Conservation (phyloP, 305 asterid genomes). For the Plantago lanceolata region DNA sequence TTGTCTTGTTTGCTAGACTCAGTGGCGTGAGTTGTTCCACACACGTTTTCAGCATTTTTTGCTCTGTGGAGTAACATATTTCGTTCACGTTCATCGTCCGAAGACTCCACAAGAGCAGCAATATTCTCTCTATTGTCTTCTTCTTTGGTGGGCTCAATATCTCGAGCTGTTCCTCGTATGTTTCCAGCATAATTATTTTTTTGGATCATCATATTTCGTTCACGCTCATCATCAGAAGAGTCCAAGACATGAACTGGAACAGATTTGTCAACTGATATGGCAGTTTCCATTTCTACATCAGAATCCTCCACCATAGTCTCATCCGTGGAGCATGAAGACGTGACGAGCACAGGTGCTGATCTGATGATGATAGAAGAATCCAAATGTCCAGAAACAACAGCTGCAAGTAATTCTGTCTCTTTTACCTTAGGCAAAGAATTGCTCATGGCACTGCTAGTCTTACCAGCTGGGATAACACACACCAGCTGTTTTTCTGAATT, state of each 20-base stretch:
- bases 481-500: constrained; percentile 46
- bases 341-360: constrained; percentile 69
- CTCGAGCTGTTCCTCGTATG: too few species aligned
- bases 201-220: constrained; percentile 28
- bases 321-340: constrained; percentile 96
- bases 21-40: constrained; percentile 28
- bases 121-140: too few species aligned
- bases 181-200: not conserved
- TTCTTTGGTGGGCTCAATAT: too few species aligned
- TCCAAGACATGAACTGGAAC: constrained; percentile 34
- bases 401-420: constrained; percentile 68
- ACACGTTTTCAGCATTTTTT: constrained; percentile 32
- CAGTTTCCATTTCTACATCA: constrained; percentile 74
- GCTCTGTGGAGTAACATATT: constrained; percentile 24
- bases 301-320: constrained; percentile 96
- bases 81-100: constrained; percentile 42
- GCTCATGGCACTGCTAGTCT: constrained; percentile 30
- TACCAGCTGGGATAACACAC: constrained; percentile 59
- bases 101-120: constrained; percentile 24
- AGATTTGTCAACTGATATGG: constrained; percentile 45
- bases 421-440: constrained; percentile 53
- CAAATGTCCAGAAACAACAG: constrained; percentile 67
- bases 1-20: constrained; percentile 39
- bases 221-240: constrained; percentile 44
- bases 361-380: constrained; percentile 58